Evolutionary conservation across 2,329 filamentous ascomycete species (phyloP), one percentile per base, ranked within the genome.

Genomic region (Colletotrichum paranaense): DNA sequence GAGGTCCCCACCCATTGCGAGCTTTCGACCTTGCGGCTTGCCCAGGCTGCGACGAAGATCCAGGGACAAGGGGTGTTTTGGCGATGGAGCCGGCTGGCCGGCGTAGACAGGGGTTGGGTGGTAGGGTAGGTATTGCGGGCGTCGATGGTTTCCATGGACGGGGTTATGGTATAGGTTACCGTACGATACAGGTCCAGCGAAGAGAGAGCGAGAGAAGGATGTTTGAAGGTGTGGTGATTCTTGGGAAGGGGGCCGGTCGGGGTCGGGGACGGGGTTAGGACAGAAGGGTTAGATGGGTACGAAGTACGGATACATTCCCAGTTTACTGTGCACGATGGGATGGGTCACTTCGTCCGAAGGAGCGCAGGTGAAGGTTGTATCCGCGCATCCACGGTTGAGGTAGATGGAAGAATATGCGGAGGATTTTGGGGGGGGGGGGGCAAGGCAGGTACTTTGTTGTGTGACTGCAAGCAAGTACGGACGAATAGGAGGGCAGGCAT

Each of bases 401-500:
- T 22, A 16, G 28, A 38, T n/a, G 30, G 55, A 38, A 28, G 26
- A 35, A 66, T 19, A 42, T 62, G 67, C 16, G 53, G 49, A 53
- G 56, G 42, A 19, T 6, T 30, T 30, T 7, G 7, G 46, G 42
- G 58, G 24, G 24, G 24, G 24, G 24, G 24, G 24, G 24, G 24
- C 24, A 26, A 32, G 11, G 26, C 32, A 32, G 32, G 19, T 11
- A 58, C 35, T 35, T 38, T 32, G 42, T 30, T 30, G 57, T 26
- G 63, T 30, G 46, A 58, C 19, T 5, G 57, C 38, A 38, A 42
- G 19, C 3, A 30, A 62, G 14, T 42, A 42, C 16, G 53, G 65
- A 53, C 65, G 52, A 72, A 68, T 68, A 22, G 28, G 14, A 52
- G 24, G 24, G 24, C 53, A 42, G 24, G 28, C 53, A 58, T 30